Evolutionary conservation across 768 basidiomycete genomes (phyloP).

Genomic region (Sutorius australiensis): DNA sequence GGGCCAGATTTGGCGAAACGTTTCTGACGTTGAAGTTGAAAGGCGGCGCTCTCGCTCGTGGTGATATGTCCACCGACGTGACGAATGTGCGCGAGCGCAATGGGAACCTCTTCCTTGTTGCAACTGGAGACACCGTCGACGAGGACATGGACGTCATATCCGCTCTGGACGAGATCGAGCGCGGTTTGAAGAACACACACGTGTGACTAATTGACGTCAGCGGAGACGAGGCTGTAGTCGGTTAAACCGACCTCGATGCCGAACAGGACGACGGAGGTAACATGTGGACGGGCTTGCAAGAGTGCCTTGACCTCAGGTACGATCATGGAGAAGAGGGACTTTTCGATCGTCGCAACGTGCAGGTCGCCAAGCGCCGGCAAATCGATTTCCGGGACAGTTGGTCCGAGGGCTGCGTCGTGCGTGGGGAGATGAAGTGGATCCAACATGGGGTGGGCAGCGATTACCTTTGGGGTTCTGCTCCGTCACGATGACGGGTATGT

Average conservation of each 20-base stretch:
- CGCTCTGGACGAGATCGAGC: slow-evolving; percentile 54
- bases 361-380: slow-evolving; percentile 50
- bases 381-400: slow-evolving; percentile 61
- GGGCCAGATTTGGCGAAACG: slow-evolving; percentile 4
- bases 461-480: slow-evolving; percentile 81
- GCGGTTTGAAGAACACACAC: slow-evolving; percentile 87
- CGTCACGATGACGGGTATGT: slow-evolving; percentile 72
- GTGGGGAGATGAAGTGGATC: slow-evolving; percentile 5
- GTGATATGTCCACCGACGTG: slow-evolving; percentile 72
- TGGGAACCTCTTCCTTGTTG: slow-evolving; percentile 74
- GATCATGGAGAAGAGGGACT: slow-evolving; percentile 85
- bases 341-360: slow-evolving; percentile 62
- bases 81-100: slow-evolving; percentile 67
- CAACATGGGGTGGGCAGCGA: not conserved
- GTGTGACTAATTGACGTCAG: slow-evolving; percentile 57
- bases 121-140: slow-evolving; percentile 84
- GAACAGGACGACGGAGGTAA: slow-evolving; percentile 68
- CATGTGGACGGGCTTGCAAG: slow-evolving; percentile 43
- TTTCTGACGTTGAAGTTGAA: slow-evolving; percentile 65
- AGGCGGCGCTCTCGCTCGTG: slow-evolving; percentile 78
- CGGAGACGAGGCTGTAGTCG: not conserved
- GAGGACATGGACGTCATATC: slow-evolving; percentile 60
- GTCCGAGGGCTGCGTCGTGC: slow-evolving; percentile 57
- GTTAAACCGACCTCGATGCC: slow-evolving; percentile 74
- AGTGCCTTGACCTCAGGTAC: slow-evolving; percentile 58